Evolutionary conservation across 306 rosid species (phyloP), one percentile per base, ranked within the genome.

Genomic region (Casuarina glauca): DNA sequence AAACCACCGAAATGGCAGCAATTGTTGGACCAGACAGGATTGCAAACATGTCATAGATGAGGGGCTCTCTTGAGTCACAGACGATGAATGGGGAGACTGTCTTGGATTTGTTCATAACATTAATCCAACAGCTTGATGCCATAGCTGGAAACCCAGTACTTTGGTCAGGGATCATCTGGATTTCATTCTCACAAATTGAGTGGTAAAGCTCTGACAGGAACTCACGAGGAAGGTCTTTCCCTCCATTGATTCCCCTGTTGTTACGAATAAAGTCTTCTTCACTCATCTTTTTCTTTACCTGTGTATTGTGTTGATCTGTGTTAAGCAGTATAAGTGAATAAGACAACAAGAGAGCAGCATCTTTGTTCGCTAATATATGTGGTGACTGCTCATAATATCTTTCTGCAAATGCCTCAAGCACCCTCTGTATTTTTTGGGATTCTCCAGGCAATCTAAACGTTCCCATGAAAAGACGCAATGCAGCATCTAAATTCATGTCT

Each of bases 381-480:
- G 97, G 96, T 26, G 97, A 95, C 76, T 95, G 99, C 86, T 88
- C 99, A 81, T 93, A 95, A 79, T 91, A 95, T 93, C 97, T 93
- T 88, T 93, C 99, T 58, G 97, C 90, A 82, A 95, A 95, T 77
- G 99, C 97, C 87, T 95, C 99, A 73, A 95, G 97, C 80, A 95
- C 99, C 87, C 99, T 85, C 48, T 95, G 99, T 79, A 93, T 95
- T 91, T 95, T 95, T 82, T 95, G 99, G 2, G 99, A 93, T 86
- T 95, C 99, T 78, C 99, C 97, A 26, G 99, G 99, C 75, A 95
- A 86, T 72, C 99, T 86, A 75, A 95, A 95, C 16, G 96, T 93
- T 86, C 91, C 99, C 86, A 95, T 78, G 78, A 95, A 95, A 50
- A 93, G 89, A 69, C 97, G 97, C 76, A 95, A 88, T 19, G 99